Base-by-base conservation (phyloP, 768 basidiomycete genomes). In the Russula griseocarnosa region DNA sequence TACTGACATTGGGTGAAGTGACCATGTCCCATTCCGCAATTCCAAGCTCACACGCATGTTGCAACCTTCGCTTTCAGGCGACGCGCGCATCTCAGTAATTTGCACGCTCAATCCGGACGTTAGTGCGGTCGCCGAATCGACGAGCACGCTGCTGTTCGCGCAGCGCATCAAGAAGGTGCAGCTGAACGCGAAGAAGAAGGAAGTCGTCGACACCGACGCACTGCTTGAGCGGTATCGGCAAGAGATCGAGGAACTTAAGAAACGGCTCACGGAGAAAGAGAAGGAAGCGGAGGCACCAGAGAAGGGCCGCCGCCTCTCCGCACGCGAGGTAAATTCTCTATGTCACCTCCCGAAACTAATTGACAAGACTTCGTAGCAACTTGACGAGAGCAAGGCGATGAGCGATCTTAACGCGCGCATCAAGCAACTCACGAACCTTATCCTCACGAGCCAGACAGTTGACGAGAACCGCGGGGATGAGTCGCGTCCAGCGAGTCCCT, bases 1-100 rank as follows among this genome's bases (percentile, higher is more conserved):
- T 63, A 38, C 16, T 63, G 40, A 60, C 60, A n/a, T 34, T 14
- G 34, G 28, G 16, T 46, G 44, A 69, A 87, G 87, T 59, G 92
- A 94, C 72, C 94, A 98, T 72, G 87, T 98, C 16, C 95, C 95
- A 2, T 98, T 88, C 76, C 86, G 96, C 22, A 97, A 98, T 73
- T 94, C 91, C 49, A 98, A 98, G 74, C 82, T 98, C 11, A 97
- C 94, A 18, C 86, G 94, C 26, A 85, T 98, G 74, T 83, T 98
- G 7, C 95, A 98, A 74, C 94, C 96, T 1, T 98, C 94, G 0
- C 80, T 99, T 1, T 90, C 94, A 0, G 96, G 96, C 1, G 93
- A 98, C 73, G 95, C 96, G 24, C 86, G 94, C 9, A 95, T 99
- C 58, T 94, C 92, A 47, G 95, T 99, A 18, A 88, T 98, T 58